Base-by-base conservation (phyloP, 495 filamentous ascomycete species). In the Penicillium paxilli region DNA sequence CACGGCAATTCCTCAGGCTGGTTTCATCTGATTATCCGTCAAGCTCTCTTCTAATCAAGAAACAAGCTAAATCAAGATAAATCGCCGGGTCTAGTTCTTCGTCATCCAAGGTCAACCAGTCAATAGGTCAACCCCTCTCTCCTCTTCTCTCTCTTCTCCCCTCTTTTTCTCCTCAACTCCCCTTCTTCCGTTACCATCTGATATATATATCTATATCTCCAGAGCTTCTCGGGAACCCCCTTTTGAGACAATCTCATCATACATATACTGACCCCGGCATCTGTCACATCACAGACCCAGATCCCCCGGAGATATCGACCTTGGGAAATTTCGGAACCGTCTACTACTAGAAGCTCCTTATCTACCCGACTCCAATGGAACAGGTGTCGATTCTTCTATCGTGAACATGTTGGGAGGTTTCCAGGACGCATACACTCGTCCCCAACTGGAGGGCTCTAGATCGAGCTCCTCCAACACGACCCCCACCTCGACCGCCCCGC, bases 321-420 rank as follows among this genome's bases (percentile, higher is more conserved):
- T n/a, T n/a, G n/a, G n/a, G n/a, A n/a, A n/a, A n/a, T n/a, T n/a
- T n/a, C n/a, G n/a, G n/a, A n/a, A n/a, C n/a, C n/a, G n/a, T n/a
- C n/a, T n/a, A n/a, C n/a, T n/a, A n/a, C n/a, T n/a, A n/a, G n/a
- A n/a, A n/a, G n/a, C n/a, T n/a, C n/a, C n/a, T n/a, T n/a, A n/a
- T n/a, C n/a, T 32, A 32, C 30, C n/a, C 35, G 14, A 38, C 35
- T 16, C 12, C 12, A 14, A 16, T 38, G 35, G 33, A 5, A 38
- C 72, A 75, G 51, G 67, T 77, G 66, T 69, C 72, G 64, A 65
- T 80, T 64, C 67, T 70, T 63, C 64, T 65, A 72, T 55, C 65
- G 67, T 70, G 76, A 38, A 66, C 63, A 83, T 83, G 80, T 71
- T 82, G 53, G 79, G 75, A 69, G 74, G 71, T 55, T 69, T 75